Percentiles rank a stretch among this genome's conserved stretches.
Conservation (phyloP, 2,329 filamentous ascomycete genomes). For the Rhexocercosporidium sp. region DNA sequence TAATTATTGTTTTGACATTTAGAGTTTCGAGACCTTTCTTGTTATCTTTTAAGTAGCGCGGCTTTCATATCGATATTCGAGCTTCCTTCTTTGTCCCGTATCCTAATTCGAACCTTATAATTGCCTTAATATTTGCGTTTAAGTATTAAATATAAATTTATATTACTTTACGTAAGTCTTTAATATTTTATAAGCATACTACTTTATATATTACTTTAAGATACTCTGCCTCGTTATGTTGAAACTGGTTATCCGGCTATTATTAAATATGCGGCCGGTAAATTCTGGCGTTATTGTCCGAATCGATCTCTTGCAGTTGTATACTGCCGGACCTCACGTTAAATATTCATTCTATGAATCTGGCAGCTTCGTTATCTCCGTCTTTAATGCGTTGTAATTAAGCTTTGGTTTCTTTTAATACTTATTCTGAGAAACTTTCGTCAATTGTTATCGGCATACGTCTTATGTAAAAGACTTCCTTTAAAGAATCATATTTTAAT, state of each 20-base stretch:
- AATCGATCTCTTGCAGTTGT: slow-evolving; percentile 26
- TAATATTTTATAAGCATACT: slow-evolving; percentile 22
- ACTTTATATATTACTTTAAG: slow-evolving; percentile 24
- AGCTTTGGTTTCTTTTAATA: slow-evolving; percentile 25
- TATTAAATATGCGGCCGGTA: slow-evolving; percentile 20
- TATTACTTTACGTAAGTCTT: slow-evolving; percentile 19
- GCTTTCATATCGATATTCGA: slow-evolving; percentile 25
- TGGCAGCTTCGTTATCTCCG: slow-evolving; percentile 25
- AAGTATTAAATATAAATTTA: slow-evolving; percentile 27
- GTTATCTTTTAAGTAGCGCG: slow-evolving; percentile 22
- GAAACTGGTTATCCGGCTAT: slow-evolving; percentile 22
- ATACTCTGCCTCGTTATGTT: slow-evolving; percentile 24
- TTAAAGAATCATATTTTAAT: slow-evolving; percentile 23
- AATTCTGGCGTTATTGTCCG: slow-evolving; percentile 21
- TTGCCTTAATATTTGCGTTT: slow-evolving; percentile 28
- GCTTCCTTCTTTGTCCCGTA: slow-evolving; percentile 27
- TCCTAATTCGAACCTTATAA: slow-evolving; percentile 26
- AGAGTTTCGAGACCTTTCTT: slow-evolving; percentile 20
- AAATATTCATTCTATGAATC: slow-evolving; percentile 26
- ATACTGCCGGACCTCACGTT: slow-evolving; percentile 27
- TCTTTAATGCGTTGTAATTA: slow-evolving; percentile 22
- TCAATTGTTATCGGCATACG: slow-evolving; percentile 25
- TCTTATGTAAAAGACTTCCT: slow-evolving; percentile 25
- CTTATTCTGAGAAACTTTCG: slow-evolving; percentile 28
- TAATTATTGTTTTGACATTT: slow-evolving; percentile 24